These are phyloP conservation scores for Microthlaspi erraticum DNA, from an alignment of 345 rosid species.

Conservation along the genomic window DNA sequence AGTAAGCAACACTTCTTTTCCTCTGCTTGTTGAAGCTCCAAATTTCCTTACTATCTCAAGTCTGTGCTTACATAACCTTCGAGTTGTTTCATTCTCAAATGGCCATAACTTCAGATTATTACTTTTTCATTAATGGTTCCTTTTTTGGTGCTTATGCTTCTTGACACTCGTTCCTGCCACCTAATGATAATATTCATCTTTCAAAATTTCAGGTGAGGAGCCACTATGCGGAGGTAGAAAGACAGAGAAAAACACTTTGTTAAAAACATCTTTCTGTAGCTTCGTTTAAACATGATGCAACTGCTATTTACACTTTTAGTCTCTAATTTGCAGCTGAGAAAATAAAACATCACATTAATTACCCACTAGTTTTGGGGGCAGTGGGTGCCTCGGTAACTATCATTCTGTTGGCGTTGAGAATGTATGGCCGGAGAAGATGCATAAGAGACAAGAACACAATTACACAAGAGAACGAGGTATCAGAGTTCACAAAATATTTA, in stretches of 20 bases:
- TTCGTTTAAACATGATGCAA: neutral
- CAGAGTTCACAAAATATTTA: slow-evolving; percentile 5
- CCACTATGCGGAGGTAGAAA: slow-evolving; percentile 28
- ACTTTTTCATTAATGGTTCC: neutral
- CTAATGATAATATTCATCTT: neutral
- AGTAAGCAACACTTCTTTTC: slow-evolving; percentile 35
- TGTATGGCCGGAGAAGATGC: slow-evolving; percentile 43
- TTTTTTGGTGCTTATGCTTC: too few species aligned
- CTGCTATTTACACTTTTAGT: slow-evolving; percentile 11
- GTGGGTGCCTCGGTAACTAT: slow-evolving; percentile 17
- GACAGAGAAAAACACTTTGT: neutral
- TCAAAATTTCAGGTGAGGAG: slow-evolving; percentile 21
- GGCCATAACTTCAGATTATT: neutral
- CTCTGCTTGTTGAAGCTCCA: neutral
- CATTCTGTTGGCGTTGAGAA: slow-evolving; percentile 32
- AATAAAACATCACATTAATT: neutral
- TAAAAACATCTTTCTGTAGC: neutral
- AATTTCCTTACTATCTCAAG: neutral
- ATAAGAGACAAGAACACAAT: slow-evolving; percentile 12
- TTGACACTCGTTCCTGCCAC: neutral
- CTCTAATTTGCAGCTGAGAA: slow-evolving; percentile 24
- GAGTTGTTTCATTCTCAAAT: neutral
- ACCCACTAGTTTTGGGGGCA: slow-evolving; percentile 8
- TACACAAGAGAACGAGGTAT: slow-evolving; percentile 16
- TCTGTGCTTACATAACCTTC: neutral